Percentiles rank a stretch among this genome's conserved stretches.
phyloP scores from a whole-genome alignment of 2,329 filamentous ascomycete species.

The Juglanconis sp. region DNA sequence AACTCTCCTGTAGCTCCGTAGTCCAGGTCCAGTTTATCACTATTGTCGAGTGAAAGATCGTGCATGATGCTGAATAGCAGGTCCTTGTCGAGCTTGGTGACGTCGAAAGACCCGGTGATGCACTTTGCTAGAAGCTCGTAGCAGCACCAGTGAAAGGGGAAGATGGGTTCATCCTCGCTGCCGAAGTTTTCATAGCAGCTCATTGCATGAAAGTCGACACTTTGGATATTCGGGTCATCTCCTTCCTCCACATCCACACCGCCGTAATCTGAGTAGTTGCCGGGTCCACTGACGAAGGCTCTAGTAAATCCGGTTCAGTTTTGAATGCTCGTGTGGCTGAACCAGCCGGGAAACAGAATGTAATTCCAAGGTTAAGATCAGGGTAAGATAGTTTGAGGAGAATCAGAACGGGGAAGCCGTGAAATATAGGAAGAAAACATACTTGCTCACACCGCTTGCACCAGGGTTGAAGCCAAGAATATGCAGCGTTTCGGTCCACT shows the following conservation, averaged over 20 bases:
- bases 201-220: neutral
- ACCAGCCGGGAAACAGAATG: too few species aligned
- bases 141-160: conserved; percentile 9
- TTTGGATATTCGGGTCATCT: neutral
- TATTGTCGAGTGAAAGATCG: neutral
- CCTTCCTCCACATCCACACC: neutral
- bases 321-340: too few species aligned
- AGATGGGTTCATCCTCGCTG: neutral
- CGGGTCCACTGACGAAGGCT: conserved; percentile 1
- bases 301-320: neutral
- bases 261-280: neutral
- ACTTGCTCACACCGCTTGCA: neutral
- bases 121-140: conserved; percentile 1
- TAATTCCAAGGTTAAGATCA: too few species aligned
- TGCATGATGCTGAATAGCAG: conserved; percentile 2
- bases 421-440: neutral
- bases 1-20: neutral
- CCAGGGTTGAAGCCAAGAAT: neutral
- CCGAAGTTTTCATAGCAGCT: neutral
- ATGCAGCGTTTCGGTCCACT: neutral
- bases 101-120: neutral
- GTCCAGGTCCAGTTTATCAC: neutral
- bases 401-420: neutral
- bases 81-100: conserved; percentile 1
- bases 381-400: too few species aligned